These are phyloP conservation scores for Phytophthora tentaculata DNA, from an alignment of 352 stramenopile genomes.

Conservation along the genomic window DNA sequence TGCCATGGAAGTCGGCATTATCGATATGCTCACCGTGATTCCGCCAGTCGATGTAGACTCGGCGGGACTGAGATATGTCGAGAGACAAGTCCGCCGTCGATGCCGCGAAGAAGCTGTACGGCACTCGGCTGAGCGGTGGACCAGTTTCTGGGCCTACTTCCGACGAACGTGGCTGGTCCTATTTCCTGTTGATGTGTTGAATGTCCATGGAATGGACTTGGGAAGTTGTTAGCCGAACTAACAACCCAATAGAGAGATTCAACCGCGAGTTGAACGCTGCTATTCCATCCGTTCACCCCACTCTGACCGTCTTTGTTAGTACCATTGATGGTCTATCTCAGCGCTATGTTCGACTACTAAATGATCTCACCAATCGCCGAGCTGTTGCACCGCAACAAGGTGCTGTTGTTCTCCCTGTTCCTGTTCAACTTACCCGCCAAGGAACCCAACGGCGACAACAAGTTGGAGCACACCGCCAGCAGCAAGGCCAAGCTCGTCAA, in stretches of 20 bases:
- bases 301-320: too few species aligned
- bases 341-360: too few species aligned
- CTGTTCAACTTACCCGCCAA: too few species aligned
- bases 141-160: neutral
- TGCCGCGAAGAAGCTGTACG: neutral
- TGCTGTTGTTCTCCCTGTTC: too few species aligned
- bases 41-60: neutral
- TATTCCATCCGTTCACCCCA: too few species aligned
- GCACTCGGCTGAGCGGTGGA: neutral
- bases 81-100: neutral
- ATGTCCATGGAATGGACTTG: neutral
- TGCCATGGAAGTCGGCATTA: constrained; percentile 1
- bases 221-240: neutral
- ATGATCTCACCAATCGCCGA: too few species aligned
- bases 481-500: too few species aligned
- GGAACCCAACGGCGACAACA: too few species aligned
- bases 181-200: neutral
- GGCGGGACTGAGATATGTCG: neutral
- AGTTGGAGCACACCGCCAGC: too few species aligned
- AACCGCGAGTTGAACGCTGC: neutral
- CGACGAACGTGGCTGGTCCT: neutral
- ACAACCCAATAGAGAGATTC: neutral
- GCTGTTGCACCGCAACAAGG: too few species aligned
- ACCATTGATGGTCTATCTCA: too few species aligned
- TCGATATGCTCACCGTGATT: constrained; percentile 11